Evolutionary conservation across 2,329 filamentous ascomycete species (phyloP).

Genomic region (Penicillium sclerotigenum): DNA sequence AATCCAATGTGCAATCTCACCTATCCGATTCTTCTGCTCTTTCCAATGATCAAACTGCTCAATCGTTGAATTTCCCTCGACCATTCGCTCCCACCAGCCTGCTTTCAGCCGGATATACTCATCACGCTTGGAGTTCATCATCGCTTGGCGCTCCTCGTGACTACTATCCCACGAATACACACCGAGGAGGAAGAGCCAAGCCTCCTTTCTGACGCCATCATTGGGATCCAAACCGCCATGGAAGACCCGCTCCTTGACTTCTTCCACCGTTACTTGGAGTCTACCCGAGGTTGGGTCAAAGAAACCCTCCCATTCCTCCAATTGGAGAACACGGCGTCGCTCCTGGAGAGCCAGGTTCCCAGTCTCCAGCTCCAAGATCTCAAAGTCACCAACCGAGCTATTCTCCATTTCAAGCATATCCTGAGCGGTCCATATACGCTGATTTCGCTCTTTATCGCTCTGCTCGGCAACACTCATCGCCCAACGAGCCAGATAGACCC

Average conservation of each 20-base stretch:
- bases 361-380: constrained; percentile 78
- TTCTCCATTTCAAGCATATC: constrained; percentile 93
- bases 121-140: constrained; percentile 81
- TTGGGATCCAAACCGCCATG: constrained; percentile 86
- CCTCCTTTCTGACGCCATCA: constrained; percentile 91
- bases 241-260: constrained; percentile 96
- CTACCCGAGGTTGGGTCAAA: constrained; percentile 75
- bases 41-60: constrained; percentile 95
- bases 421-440: constrained; percentile 87
- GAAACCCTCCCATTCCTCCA: constrained; percentile 86
- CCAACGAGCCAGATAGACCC: constrained; percentile 92
- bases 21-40: constrained; percentile 88
- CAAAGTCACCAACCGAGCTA: constrained; percentile 92
- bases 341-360: constrained; percentile 72
- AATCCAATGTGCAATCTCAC: constrained; percentile 53
- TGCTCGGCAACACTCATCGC: constrained; percentile 99
- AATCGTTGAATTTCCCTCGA: constrained; percentile 73
- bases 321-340: constrained; percentile 69
- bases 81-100: constrained; percentile 91
- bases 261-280: constrained; percentile 76
- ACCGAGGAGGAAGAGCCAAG: constrained; percentile 90
- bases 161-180: constrained; percentile 94
- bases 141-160: constrained; percentile 74
- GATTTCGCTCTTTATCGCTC: constrained; percentile 79
- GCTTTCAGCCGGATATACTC: constrained; percentile 93